Evolutionary conservation across 2,329 filamentous ascomycete genomes (phyloP).

Genomic region (Neopestalotiopsis sp.): DNA sequence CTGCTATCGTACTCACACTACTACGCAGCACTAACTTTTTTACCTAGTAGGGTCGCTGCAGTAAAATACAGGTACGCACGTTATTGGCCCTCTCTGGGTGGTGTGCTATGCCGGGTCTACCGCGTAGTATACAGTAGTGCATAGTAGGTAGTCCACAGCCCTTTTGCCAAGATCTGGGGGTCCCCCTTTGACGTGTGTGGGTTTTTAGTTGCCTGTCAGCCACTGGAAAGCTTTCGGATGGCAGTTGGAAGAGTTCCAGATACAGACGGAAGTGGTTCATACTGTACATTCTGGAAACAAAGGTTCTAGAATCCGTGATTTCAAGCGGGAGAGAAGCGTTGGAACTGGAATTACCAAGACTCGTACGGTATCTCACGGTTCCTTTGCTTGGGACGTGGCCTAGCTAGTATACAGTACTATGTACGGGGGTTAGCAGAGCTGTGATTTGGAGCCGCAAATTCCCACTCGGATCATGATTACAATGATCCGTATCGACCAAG

Average conservation of each 20-base stretch:
- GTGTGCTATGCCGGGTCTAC: slow-evolving; percentile 9
- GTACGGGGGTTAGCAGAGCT: neutral
- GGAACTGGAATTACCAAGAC: no score
- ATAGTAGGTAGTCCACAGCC: neutral
- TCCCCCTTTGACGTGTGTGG: neutral
- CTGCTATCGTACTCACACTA: neutral
- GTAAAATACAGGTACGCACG: neutral
- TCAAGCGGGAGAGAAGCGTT: no score
- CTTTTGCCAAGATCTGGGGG: slow-evolving; percentile 15
- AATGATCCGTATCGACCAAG: neutral
- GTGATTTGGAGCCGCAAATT: neutral
- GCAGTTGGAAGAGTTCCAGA: neutral
- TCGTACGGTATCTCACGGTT: no score
- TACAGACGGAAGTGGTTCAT: neutral
- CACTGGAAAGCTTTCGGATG: neutral
- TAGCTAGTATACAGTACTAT: no score
- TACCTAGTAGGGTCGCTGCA: slow-evolving; percentile 3
- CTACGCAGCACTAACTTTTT: slow-evolving; percentile 19
- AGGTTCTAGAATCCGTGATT: no score
- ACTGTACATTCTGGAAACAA: no score
- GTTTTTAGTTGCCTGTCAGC: neutral
- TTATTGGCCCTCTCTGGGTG: neutral
- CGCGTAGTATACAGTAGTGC: neutral
- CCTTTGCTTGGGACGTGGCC: no score
- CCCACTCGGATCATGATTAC: neutral